Evolutionary conservation across 257 asterid species (phyloP), one percentile per base, ranked within the genome.

Genomic region (Solanum sparsipilum): DNA sequence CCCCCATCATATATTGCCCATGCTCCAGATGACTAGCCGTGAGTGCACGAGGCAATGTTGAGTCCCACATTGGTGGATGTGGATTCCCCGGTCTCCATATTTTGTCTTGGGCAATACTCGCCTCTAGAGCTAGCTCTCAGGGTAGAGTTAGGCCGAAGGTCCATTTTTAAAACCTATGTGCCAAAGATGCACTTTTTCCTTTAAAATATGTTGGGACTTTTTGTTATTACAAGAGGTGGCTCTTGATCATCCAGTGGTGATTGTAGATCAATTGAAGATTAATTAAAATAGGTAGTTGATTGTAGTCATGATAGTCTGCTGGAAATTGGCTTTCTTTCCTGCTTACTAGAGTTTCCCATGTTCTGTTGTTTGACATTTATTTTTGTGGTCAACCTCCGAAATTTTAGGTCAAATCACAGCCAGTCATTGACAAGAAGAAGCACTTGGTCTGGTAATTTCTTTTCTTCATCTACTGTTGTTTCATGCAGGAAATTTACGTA

Each of bases 381-480:
- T 83, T 88, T 88, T 13, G 72, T 88, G 41, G 79, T 27, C 75
- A 87, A 48, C 56, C 20, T 68, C 73, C 10, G 44, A 73, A 41
- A 76, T 74, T 91, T 86, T 88, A 86, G 99, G 99, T 96, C 46
- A 96, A 96, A 91, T 93, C 98, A 56, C 98, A 94, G 84, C 99
- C 99, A 38, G 93, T 96, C 91, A 94, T 94, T 76, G 99, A 96
- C 94, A 93, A 91, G 90, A 72, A 90, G 93, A 92, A 95, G 90
- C 93, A 94, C 89, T 89, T 96, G 94, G 97, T 95, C 89, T 96
- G 99, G 99, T 96, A 96, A 93, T 86, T 86, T 76, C n/a, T 46
- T 36, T 87, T 87, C 78, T 68, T 83, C 88, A 85, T 89, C 87
- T 44, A 13, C 74, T 35, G 35, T 84, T 86, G 35, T 75, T 79